Conservation (phyloP, 2,329 filamentous ascomycete genomes). For the Neocatenulostroma microsporum region DNA sequence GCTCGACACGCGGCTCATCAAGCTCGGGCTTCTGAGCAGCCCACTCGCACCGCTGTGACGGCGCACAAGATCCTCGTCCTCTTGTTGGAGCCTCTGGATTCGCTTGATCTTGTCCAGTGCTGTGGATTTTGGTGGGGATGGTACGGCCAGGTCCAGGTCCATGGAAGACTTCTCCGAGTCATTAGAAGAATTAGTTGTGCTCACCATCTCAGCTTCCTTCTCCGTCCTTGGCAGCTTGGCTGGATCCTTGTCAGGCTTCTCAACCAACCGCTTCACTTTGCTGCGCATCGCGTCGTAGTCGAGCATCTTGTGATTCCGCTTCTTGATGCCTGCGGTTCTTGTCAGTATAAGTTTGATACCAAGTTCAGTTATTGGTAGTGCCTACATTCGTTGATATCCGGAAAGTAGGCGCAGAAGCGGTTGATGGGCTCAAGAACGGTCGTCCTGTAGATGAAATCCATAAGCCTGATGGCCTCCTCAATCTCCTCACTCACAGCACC, state of each 20-base stretch:
- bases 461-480: slow-evolving; percentile 21
- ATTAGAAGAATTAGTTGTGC: slow-evolving; percentile 5
- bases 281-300: slow-evolving; percentile 95
- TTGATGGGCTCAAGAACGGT: slow-evolving; percentile 94
- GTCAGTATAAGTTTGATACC: too few relatives aligned
- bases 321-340: slow-evolving; percentile 67
- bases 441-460: slow-evolving; percentile 46
- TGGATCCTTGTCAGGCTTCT: slow-evolving; percentile 98
- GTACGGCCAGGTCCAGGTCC: slow-evolving; percentile 15
- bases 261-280: slow-evolving; percentile 92
- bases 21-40: slow-evolving; percentile 4
- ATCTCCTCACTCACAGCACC: slow-evolving; percentile 6
- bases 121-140: slow-evolving; percentile 23
- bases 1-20: slow-evolving; percentile 6
- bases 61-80: slow-evolving; percentile 2
- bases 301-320: slow-evolving; percentile 94
- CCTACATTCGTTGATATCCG: slow-evolving; percentile 93
- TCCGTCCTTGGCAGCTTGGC: slow-evolving; percentile 93
- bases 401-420: slow-evolving; percentile 96
- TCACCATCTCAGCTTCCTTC: slow-evolving; percentile 80
- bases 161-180: slow-evolving; percentile 9
- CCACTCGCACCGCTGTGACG: slow-evolving; percentile 1
- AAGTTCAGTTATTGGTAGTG: too few relatives aligned
- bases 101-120: slow-evolving; percentile 18
- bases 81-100: slow-evolving; percentile 6